Conservation (phyloP, 2,329 filamentous ascomycete species). For the Myrmaecium sp. region DNA sequence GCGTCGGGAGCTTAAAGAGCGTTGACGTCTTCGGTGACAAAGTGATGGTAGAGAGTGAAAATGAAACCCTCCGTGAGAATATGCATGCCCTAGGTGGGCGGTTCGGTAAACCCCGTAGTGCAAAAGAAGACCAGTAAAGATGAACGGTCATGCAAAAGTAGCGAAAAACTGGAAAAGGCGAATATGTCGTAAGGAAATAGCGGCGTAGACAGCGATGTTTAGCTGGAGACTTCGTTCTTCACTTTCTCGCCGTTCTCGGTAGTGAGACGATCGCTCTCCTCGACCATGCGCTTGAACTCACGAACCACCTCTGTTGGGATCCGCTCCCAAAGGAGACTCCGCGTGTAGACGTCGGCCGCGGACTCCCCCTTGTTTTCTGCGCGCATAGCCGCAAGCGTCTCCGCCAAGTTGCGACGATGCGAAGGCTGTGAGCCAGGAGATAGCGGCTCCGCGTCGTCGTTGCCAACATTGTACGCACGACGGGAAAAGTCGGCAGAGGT, state of each 20-base stretch:
- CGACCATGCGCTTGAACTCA: constrained; percentile 83
- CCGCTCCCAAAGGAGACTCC: constrained; percentile 85
- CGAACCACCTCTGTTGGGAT: constrained; percentile 82
- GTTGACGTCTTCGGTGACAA: too few relatives aligned
- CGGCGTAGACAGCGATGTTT: constrained; percentile 6
- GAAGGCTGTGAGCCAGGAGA: constrained; percentile 27
- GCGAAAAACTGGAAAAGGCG: constrained; percentile 5
- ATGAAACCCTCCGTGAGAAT: too few relatives aligned
- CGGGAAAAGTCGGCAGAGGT: constrained; percentile 56
- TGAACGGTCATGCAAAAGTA: constrained; percentile 1
- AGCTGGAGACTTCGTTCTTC: constrained; percentile 15
- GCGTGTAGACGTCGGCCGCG: constrained; percentile 78
- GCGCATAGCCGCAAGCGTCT: constrained; percentile 67
- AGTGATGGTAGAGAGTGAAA: too few relatives aligned
- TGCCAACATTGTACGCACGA: constrained; percentile 28
- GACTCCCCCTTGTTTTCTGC: constrained; percentile 48
- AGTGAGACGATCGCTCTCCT: constrained; percentile 40
- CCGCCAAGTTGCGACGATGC: constrained; percentile 57
- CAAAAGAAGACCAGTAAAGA: constrained; percentile 13
- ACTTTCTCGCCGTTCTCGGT: constrained; percentile 15
- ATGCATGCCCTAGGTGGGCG: constrained; percentile 6
- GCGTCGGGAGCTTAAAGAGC: too few relatives aligned
- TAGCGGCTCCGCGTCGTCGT: constrained; percentile 25
- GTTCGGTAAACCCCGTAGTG: constrained; percentile 5
- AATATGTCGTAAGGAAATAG: constrained; percentile 8